Conservation (phyloP, 306 rosid species). For the Betula pendula region DNA sequence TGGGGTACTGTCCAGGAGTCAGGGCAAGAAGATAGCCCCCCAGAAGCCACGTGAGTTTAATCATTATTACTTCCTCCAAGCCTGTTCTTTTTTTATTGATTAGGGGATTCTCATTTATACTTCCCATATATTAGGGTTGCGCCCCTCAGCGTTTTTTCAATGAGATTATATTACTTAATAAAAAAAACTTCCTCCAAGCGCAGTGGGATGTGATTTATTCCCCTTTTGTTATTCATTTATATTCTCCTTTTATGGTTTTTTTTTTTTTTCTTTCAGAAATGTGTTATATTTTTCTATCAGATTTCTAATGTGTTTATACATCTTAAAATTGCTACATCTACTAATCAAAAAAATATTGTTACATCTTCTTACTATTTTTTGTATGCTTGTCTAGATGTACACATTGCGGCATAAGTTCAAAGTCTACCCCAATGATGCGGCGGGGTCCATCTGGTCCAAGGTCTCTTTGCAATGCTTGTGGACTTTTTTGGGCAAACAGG, state of each 20-base stretch:
- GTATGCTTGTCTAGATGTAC: slow-evolving; percentile 60
- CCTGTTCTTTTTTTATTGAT: no score
- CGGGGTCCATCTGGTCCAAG: slow-evolving; percentile 96
- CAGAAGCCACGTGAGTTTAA: slow-evolving; percentile 75
- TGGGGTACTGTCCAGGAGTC: slow-evolving; percentile 68
- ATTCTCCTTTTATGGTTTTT: background rate
- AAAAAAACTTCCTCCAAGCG: background rate
- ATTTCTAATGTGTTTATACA: background rate
- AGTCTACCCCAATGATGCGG: slow-evolving; percentile 96
- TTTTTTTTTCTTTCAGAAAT: slow-evolving; percentile 1
- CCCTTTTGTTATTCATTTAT: background rate
- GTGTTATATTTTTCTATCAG: background rate
- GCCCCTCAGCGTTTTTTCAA: no score
- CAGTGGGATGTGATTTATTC: slow-evolving; percentile 8
- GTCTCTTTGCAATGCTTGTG: slow-evolving; percentile 95
- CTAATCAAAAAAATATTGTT: background rate
- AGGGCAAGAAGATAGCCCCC: slow-evolving; percentile 65
- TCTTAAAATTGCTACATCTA: slow-evolving; percentile 5
- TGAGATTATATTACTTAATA: no score
- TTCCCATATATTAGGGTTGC: no score
- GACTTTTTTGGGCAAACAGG: slow-evolving; percentile 96
- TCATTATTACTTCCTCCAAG: slow-evolving; percentile 1
- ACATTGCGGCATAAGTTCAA: slow-evolving; percentile 87
- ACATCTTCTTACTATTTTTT: slow-evolving; percentile 23
- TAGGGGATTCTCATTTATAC: no score